Base-by-base conservation (phyloP, 331 rosid genomes). In the Stylosanthes scabra region DNA sequence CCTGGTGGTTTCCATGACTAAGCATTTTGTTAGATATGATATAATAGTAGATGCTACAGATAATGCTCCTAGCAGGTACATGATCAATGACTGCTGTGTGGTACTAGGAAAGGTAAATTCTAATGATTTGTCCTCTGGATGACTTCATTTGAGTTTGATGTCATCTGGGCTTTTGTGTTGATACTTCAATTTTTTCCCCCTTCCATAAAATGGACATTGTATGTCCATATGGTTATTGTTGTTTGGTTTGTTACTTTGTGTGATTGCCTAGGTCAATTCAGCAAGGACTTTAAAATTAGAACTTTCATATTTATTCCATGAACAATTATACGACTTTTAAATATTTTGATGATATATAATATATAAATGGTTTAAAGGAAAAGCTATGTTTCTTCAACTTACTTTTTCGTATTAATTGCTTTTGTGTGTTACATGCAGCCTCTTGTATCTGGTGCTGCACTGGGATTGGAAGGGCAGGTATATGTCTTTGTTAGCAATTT, bases 401-500 rank as follows among this genome's bases (percentile, higher is more conserved):
- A 34, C 39, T 34, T 34, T 50, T 16, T 57, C 64, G 45, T 45
- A 68, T 34, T 89, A 74, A 81, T 78, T 73, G 79, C 29, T 64
- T 34, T n/a, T 3, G 1, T 84, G 11, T 84, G 60, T 57, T 47
- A 64, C 49, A 29, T 83, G 88, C 93, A 94, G 97, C 97, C 99
- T 81, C 97, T 94, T 66, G 99, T 94, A 54, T 94, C 97, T 62
- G 99, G 99, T 80, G 99, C 97, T 54, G 99, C 99, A 0, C 57
- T 94, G 59, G 99, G 99, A 83, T 71, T 94, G 85, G 99, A 94
- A 88, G 99, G 99, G 76, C 99, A 91, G 99, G 99, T 87, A 84
- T 3, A 66, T 58, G 27, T 40, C 44, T 34, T 34, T 34, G 3
- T 34, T 34, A 34, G 59, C 27, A 31, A 15, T 75, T 46, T 1